A percentile compares a stretch with the other conserved stretches of the same genome.
These are phyloP conservation scores for Fusarium concolor DNA, from an alignment of 2,329 filamentous ascomycete genomes.

Conservation along the genomic window DNA sequence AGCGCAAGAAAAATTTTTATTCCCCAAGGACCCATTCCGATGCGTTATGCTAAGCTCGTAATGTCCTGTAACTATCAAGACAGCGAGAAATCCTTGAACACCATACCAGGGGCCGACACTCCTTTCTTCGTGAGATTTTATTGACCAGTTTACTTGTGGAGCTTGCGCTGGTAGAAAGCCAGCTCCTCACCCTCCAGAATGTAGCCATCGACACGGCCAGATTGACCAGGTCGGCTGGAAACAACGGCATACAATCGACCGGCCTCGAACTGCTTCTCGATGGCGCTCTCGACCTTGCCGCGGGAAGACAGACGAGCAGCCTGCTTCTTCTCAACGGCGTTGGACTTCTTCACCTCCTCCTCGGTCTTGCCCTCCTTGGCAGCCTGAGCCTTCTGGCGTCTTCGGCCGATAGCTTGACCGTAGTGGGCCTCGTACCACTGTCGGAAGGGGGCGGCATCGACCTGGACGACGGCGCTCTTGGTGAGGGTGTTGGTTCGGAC, in stretches of 20 bases:
- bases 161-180: constrained; percentile 99
- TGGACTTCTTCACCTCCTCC: constrained; percentile 90
- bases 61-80: constrained; percentile 52
- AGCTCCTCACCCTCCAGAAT: constrained; percentile 99
- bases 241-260: constrained; percentile 96
- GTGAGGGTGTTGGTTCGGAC: constrained; percentile 99
- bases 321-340: constrained; percentile 97
- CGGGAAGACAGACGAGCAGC: constrained; percentile 80
- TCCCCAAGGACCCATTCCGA: constrained; percentile 55
- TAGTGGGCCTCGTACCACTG: constrained; percentile 99
- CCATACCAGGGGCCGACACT: constrained; percentile 50
- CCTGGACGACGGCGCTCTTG: constrained; percentile 97
- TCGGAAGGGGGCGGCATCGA: constrained; percentile 98
- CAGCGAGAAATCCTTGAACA: constrained; percentile 54
- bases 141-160: constrained; percentile 84
- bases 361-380: constrained; percentile 69
- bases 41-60: constrained; percentile 53
- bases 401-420: constrained; percentile 87
- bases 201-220: constrained; percentile 96
- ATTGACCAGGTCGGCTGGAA: constrained; percentile 94
- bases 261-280: constrained; percentile 99
- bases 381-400: constrained; percentile 84
- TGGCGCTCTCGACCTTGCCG: constrained; percentile 91
- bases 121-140: constrained; percentile 38
- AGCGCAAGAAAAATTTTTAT: constrained; percentile 52